Conservation (phyloP, 2,329 filamentous ascomycete species). For the Botrytis pseudocinerea region DNA sequence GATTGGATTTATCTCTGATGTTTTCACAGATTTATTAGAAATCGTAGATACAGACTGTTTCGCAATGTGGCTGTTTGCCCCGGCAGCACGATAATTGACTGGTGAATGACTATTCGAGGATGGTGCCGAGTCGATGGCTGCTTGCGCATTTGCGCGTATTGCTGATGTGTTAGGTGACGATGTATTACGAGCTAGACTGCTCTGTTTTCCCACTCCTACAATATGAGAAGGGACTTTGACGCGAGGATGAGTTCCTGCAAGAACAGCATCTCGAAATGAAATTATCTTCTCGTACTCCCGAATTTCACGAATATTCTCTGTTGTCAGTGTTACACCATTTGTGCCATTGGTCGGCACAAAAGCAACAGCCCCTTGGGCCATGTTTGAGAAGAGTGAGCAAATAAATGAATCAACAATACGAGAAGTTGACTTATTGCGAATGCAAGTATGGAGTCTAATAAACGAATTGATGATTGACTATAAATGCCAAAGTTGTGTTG, state of each 20-base stretch:
- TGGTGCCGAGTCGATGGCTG: constrained; percentile 32
- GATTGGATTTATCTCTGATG: constrained; percentile 74
- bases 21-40: constrained; percentile 46
- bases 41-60: constrained; percentile 21
- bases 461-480: constrained; percentile 12
- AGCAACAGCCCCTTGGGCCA: constrained; percentile 44
- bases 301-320: constrained; percentile 57
- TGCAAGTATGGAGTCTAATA: constrained; percentile 8
- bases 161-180: constrained; percentile 34
- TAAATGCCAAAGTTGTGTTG: constrained; percentile 13
- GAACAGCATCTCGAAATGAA: constrained; percentile 75
- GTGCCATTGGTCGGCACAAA: constrained; percentile 36
- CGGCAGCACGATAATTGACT: constrained; percentile 37
- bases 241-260: constrained; percentile 71
- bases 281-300: constrained; percentile 78
- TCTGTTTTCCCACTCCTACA: constrained; percentile 38
- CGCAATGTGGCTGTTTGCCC: constrained; percentile 36
- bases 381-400: constrained; percentile 31
- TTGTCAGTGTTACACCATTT: constrained; percentile 42
- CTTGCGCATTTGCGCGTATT: constrained; percentile 30
- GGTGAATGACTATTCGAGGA: constrained; percentile 32
- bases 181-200: constrained; percentile 29
- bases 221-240: constrained; percentile 56
- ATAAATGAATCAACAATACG: constrained; percentile 29
- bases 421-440: constrained; percentile 16